Evolutionary conservation across 1,284 basidiomycete species (phyloP).

Genomic region (Neolentinus lepideus): DNA sequence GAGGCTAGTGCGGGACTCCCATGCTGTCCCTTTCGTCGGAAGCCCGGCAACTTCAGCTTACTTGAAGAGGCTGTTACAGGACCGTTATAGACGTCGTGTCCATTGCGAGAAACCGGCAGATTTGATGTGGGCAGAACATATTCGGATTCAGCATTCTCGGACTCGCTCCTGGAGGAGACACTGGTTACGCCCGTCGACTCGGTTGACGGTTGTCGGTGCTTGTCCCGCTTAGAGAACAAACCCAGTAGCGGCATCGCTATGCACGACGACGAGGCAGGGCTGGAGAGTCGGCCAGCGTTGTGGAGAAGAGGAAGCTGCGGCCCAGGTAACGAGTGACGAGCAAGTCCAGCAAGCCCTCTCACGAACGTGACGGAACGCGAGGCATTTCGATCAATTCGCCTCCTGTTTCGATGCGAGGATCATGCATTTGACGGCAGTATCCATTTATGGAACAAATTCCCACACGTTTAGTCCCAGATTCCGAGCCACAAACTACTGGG

Average conservation of each 20-base stretch:
- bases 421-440: neutral
- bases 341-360: neutral
- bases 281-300: neutral
- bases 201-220: conserved; percentile 15
- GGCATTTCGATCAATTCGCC: neutral
- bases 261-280: neutral
- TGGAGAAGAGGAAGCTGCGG: neutral
- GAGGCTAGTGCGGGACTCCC: neutral
- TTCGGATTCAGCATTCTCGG: conserved; percentile 23
- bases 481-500: neutral
- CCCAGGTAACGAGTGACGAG: neutral
- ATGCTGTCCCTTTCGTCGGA: conserved; percentile 12
- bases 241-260: conserved; percentile 22
- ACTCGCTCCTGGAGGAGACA: conserved; percentile 13
- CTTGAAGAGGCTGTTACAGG: conserved; percentile 22
- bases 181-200: conserved; percentile 9
- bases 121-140: conserved; percentile 17
- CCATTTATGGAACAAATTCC: neutral
- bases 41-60: conserved; percentile 13
- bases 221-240: conserved; percentile 26
- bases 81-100: conserved; percentile 14
- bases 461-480: neutral
- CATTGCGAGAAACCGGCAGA: conserved; percentile 12
- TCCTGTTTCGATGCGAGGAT: neutral
- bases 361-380: neutral